Percentiles rank a stretch among this genome's conserved stretches.
Evolutionary conservation across 768 basidiomycete species (phyloP).

Genomic region (Chalciporus piperatus): DNA sequence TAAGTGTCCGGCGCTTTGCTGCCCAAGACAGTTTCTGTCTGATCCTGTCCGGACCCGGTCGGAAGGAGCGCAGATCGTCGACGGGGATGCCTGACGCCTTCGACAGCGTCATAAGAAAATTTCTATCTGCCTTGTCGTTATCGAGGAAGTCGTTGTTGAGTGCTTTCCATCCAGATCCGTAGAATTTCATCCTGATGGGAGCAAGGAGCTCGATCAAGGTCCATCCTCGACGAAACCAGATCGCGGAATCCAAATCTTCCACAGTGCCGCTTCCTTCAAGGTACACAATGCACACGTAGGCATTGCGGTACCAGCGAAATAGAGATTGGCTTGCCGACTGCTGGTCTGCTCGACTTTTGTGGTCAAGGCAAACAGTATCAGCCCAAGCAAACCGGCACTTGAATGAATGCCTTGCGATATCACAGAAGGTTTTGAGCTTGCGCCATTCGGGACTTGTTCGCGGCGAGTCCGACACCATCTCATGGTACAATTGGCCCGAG

Average conservation of each 20-base stretch:
- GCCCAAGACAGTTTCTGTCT: conserved; percentile 21
- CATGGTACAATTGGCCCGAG: background rate
- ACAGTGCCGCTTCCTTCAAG: conserved; percentile 3
- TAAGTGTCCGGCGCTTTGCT: conserved; percentile 8
- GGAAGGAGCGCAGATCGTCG: conserved; percentile 17
- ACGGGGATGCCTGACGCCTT: conserved; percentile 10
- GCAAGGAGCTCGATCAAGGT: conserved; percentile 19
- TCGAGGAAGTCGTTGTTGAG: conserved; percentile 15
- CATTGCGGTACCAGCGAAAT: conserved; percentile 22
- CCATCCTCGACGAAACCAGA: conserved; percentile 18
- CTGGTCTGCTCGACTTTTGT: background rate
- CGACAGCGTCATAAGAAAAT: conserved; percentile 13
- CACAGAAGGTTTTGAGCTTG: conserved; percentile 13
- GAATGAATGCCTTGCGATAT: conserved; percentile 10
- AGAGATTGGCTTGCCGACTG: background rate
- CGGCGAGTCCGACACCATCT: conserved; percentile 1
- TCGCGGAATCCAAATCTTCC: conserved; percentile 4
- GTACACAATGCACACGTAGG: conserved; percentile 18
- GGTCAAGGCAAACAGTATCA: conserved; percentile 15
- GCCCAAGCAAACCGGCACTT: conserved; percentile 21
- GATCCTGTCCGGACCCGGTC: conserved; percentile 17
- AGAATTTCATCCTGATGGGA: conserved; percentile 20
- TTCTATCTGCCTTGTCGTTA: conserved; percentile 23
- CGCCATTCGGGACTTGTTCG: conserved; percentile 9
- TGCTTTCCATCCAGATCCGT: conserved; percentile 15